These are phyloP conservation scores for Ceratobasidium sp. DNA, from an alignment of 1,284 basidiomycete species.

Conservation along the genomic window DNA sequence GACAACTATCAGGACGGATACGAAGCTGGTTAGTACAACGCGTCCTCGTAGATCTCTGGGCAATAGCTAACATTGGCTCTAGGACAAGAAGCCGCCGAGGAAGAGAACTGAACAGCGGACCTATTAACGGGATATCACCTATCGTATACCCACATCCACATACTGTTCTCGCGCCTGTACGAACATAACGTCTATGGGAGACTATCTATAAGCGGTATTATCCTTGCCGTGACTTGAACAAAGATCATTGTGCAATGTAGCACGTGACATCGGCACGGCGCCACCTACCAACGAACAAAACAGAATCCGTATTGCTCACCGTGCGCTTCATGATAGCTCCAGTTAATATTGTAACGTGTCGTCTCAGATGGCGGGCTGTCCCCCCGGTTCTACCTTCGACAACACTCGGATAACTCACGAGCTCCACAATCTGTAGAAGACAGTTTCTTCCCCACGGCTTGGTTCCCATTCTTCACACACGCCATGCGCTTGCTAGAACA, in stretches of 20 bases:
- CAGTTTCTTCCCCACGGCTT: no score
- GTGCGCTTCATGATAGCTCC: no score
- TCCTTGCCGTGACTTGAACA: not conserved
- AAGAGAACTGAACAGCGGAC: conserved; percentile 22
- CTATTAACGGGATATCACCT: not conserved
- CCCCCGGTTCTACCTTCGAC: no score
- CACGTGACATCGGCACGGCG: conserved; percentile 20
- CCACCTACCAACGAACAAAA: no score
- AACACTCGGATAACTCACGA: no score
- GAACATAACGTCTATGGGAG: no score
- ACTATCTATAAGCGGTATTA: not conserved
- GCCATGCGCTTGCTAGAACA: no score
- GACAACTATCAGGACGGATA: conserved; percentile 40
- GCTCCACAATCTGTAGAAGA: no score
- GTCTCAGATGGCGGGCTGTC: no score
- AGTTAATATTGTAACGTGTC: no score
- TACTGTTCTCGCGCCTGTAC: not conserved
- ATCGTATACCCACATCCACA: not conserved
- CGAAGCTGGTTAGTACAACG: conserved; percentile 22
- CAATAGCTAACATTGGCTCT: not conserved
- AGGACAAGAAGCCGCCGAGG: conserved; percentile 30
- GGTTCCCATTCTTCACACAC: no score
- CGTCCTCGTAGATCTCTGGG: not conserved
- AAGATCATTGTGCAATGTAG: not conserved
- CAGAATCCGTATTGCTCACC: no score